Evolutionary conservation across 2,329 filamentous ascomycete genomes (phyloP).

Genomic region (Colletotrichum zoysiae): DNA sequence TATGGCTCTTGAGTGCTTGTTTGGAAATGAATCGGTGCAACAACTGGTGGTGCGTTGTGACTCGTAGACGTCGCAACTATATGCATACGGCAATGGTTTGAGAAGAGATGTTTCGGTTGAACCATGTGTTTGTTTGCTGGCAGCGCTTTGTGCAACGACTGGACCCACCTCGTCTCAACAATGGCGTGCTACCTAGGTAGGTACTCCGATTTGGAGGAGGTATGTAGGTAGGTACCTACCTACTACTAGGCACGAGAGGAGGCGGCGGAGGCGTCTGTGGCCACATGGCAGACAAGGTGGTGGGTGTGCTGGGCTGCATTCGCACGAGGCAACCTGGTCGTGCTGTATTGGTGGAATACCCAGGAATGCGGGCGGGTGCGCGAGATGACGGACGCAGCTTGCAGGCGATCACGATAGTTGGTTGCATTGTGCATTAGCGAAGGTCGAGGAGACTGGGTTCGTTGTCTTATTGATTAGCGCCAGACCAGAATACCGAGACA

Average conservation of each 20-base stretch:
- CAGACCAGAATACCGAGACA: slow-evolving; percentile 4
- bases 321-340: neutral
- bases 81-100: neutral
- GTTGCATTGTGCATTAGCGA: slow-evolving; percentile 20
- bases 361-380: slow-evolving; percentile 18
- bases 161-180: slow-evolving; percentile 24
- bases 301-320: neutral
- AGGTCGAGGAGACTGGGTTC: slow-evolving; percentile 8
- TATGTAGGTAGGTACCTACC: too few relatives aligned
- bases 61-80: slow-evolving; percentile 11
- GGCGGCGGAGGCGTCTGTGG: slow-evolving; percentile 15
- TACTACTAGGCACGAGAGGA: neutral
- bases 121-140: slow-evolving; percentile 27
- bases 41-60: neutral
- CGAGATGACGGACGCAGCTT: neutral
- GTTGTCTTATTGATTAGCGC: slow-evolving; percentile 1
- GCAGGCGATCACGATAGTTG: slow-evolving; percentile 18
- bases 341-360: neutral
- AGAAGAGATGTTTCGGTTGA: slow-evolving; percentile 22
- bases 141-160: slow-evolving; percentile 25
- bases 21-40: slow-evolving; percentile 25
- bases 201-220: slow-evolving; percentile 5
- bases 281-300: slow-evolving; percentile 17
- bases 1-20: slow-evolving; percentile 15
- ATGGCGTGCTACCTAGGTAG: slow-evolving; percentile 34